Conservation (phyloP, 257 asterid genomes). For the Rubia yunnanensis region DNA sequence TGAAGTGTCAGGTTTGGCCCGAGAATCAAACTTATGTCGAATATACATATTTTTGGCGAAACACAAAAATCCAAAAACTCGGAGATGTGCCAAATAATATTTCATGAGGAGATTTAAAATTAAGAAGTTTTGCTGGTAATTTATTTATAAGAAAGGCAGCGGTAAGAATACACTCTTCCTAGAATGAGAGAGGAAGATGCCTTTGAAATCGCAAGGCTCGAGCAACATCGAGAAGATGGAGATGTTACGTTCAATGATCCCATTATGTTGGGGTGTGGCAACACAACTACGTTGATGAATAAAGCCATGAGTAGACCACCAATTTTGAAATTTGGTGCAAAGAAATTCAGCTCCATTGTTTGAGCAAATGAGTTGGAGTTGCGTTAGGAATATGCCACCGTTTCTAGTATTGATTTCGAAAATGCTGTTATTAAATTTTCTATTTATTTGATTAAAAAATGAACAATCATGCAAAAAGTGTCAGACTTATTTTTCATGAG, state of each 20-base stretch:
- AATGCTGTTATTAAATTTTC: background rate
- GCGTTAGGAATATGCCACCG: background rate
- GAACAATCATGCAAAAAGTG: background rate
- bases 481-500: background rate
- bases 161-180: background rate
- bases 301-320: background rate
- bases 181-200: background rate
- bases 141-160: background rate
- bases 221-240: background rate
- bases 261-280: background rate
- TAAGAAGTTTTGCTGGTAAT: background rate
- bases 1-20: background rate
- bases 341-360: background rate
- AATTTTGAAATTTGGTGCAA: background rate
- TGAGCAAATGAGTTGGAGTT: too few species aligned
- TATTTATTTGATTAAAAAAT: background rate
- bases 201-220: background rate
- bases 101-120: slow-evolving; percentile 3
- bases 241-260: background rate
- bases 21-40: background rate
- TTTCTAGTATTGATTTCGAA: background rate
- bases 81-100: background rate
- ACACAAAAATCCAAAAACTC: too few species aligned
- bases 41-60: background rate
- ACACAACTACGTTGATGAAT: background rate